Conservation (phyloP, 2,329 filamentous ascomycete genomes). For the Xylaria sp. region DNA sequence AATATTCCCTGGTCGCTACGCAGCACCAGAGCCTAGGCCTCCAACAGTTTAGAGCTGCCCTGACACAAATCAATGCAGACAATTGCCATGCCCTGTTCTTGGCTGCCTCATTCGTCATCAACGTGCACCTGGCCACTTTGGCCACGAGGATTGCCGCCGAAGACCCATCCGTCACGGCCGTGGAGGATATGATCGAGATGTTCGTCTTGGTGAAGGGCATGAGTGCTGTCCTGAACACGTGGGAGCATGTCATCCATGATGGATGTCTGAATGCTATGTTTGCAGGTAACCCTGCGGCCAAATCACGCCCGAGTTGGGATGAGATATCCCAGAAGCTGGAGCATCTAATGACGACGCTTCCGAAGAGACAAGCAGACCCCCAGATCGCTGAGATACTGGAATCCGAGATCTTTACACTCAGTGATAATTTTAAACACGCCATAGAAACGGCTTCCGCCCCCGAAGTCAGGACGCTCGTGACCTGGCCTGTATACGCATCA, state of each 20-base stretch:
- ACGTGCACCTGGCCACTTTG: background rate
- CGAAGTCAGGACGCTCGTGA: background rate
- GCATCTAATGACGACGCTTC: background rate
- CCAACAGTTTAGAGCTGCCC: background rate
- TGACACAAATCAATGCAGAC: background rate
- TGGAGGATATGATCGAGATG: background rate
- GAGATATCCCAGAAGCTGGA: background rate
- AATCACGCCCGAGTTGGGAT: background rate
- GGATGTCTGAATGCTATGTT: background rate
- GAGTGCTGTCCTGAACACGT: background rate
- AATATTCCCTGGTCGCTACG: background rate
- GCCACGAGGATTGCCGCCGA: background rate
- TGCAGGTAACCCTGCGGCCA: background rate
- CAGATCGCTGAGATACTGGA: background rate
- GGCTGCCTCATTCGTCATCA: background rate
- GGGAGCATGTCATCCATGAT: background rate
- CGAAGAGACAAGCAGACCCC: background rate
- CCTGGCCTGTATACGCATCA: background rate
- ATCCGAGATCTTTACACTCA: background rate
- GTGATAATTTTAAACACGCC: background rate
- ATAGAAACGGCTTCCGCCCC: background rate
- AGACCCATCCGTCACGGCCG: background rate
- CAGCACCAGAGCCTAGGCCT: background rate
- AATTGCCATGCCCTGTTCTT: background rate
- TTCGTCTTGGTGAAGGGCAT: background rate